Conservation (phyloP, 2,329 filamentous ascomycete genomes). For the Cordyceps pruinosa region DNA sequence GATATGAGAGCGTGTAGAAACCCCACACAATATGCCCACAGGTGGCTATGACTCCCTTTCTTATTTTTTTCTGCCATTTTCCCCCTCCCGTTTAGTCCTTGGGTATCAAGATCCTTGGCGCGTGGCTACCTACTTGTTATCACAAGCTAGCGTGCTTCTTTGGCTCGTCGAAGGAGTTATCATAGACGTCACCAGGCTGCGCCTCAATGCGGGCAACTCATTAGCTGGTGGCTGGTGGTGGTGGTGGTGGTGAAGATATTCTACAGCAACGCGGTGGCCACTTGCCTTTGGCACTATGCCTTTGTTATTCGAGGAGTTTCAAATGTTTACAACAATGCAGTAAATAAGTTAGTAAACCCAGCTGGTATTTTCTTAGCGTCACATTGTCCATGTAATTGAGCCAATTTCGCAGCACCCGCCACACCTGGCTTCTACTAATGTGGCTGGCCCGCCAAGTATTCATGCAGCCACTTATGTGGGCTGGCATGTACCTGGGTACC, state of each 20-base stretch:
- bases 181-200: slow-evolving; percentile 1
- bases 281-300: neutral
- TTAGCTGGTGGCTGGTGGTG: neutral
- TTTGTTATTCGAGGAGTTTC: too few species aligned
- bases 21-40: neutral
- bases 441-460: neutral
- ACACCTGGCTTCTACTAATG: too few species aligned
- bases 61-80: neutral
- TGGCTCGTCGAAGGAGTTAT: neutral
- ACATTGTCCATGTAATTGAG: neutral
- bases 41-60: neutral
- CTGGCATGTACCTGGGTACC: too few species aligned
- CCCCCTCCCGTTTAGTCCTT: too few species aligned
- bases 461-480: neutral
- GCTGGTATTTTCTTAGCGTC: neutral
- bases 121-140: neutral
- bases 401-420: neutral
- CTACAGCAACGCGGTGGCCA: neutral
- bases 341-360: neutral
- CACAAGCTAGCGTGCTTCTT: neutral
- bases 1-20: neutral
- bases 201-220: neutral
- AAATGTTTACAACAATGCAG: neutral
- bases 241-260: neutral
- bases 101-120: too few species aligned